These are phyloP conservation scores for Cucumis melo DNA, from an alignment of 306 rosid genomes.

Conservation along the genomic window DNA sequence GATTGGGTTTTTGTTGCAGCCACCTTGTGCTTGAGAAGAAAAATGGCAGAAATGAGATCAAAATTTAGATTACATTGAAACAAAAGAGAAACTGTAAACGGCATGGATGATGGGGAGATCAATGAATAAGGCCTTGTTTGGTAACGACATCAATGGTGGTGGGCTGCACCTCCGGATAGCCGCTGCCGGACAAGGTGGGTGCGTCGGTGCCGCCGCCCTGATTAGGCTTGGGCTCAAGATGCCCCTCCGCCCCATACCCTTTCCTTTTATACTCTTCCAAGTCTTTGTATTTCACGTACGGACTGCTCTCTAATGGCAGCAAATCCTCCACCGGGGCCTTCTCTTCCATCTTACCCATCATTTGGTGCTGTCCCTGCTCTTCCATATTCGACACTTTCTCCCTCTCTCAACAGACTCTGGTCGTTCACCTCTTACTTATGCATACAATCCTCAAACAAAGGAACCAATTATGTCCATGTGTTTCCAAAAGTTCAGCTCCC, in stretches of 20 bases:
- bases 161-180: slow-evolving; percentile 4
- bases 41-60: not conserved
- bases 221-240: slow-evolving; percentile 4
- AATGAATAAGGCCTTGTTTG: not conserved
- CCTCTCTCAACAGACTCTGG: not conserved
- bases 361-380: slow-evolving; percentile 1
- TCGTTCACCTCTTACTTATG: not conserved
- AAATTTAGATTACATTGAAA: not conserved
- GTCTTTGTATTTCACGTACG: slow-evolving; percentile 11
- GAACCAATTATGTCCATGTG: not conserved
- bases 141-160: slow-evolving; percentile 1
- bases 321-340: not conserved
- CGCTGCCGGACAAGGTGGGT: slow-evolving; percentile 13
- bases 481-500: not conserved
- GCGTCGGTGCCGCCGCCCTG: slow-evolving; percentile 8
- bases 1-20: not conserved
- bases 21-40: not conserved
- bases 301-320: slow-evolving; percentile 13
- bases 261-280: slow-evolving; percentile 11
- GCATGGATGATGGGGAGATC: not conserved
- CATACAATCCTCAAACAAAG: not conserved
- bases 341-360: not conserved
- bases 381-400: not conserved
- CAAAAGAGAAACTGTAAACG: not conserved
- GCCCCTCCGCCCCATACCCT: slow-evolving; percentile 5